Base-by-base conservation (phyloP, 495 filamentous ascomycete species). In the Neurospora tetrasperma region DNA sequence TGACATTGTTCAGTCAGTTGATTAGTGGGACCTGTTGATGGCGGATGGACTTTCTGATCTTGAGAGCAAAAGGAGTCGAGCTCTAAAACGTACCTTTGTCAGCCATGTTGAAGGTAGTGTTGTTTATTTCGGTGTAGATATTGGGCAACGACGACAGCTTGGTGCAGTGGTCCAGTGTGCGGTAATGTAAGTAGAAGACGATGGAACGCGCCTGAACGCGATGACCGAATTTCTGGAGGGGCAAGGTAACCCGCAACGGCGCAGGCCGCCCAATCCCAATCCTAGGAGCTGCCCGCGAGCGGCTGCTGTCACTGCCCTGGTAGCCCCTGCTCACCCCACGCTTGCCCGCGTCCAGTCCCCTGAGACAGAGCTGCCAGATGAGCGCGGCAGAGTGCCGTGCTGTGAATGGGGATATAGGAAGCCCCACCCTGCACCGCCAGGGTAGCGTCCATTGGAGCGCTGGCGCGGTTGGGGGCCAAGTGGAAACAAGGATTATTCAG, bases 11-110 rank as follows among this genome's bases (percentile, higher is more conserved):
- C 40, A 14, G 20, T 48, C 20, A 18, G 54, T 78, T 72, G 16
- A 46, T 78, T 72, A 82, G 78, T 70, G 44, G 42, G 43, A n/a
- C 16, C 18, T 16, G 46, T 66, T 42, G 18, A 12, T 10, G 35
- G 31, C 11, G 54, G 42, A 71, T 59, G 40, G 59, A 54, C 11
- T 44, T 54, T 23, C 40, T 42, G 18, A 12, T 23, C 42, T 12
- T 3, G 23, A 41, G 73, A 41, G 46, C 35, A n/a, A 38, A n/a
- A 4, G n/a, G 14, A 70, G 8, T 40, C 23, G 10, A 38, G 69
- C 1, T 39, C 18, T n/a, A 14, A 6, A 71, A 8, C 74, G 27
- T 74, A 76, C 79, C 76, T 46, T 78, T 78, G 69, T 80, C 79
- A 42, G 79, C 69, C 79, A 80, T 80, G 1, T 41, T 76, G 40